A percentile compares a stretch with the other conserved stretches of the same genome.
Evolutionary conservation across 1,284 basidiomycete species (phyloP).

Genomic region (Fomitopsis schrenkii): DNA sequence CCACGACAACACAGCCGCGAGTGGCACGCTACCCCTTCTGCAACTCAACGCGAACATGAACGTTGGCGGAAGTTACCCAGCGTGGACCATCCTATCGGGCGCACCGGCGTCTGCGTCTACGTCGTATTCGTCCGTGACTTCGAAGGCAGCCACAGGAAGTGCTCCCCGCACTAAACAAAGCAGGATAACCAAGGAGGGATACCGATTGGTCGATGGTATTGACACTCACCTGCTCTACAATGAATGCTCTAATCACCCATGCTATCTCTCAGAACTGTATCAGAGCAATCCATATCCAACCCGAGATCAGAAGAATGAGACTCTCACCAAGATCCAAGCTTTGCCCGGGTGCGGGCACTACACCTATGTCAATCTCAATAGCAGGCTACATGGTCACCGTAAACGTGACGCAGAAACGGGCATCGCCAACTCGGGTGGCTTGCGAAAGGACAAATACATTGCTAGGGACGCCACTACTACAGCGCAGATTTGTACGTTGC

Average conservation of each 20-base stretch:
- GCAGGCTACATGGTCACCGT: neutral
- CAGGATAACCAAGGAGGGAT: neutral
- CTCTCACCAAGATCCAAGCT: neutral
- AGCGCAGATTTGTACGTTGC: neutral
- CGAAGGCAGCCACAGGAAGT: neutral
- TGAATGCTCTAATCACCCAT: too few relatives aligned
- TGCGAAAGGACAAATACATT: neutral
- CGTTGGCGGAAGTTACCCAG: neutral
- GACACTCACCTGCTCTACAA: neutral
- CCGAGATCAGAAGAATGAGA: neutral
- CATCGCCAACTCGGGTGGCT: neutral
- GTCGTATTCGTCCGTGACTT: neutral
- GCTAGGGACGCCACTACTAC: neutral
- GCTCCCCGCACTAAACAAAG: neutral
- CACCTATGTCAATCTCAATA: neutral
- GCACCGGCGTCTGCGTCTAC: neutral
- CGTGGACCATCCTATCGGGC: neutral
- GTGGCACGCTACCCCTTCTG: neutral
- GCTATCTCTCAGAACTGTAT: neutral
- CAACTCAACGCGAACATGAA: neutral
- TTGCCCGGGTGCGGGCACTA: constrained; percentile 6
- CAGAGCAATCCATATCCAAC: neutral
- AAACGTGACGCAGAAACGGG: neutral
- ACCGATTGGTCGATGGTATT: neutral
- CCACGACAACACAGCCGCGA: neutral